A percentile compares a stretch with the other conserved stretches of the same genome.
Conservation (phyloP, 495 filamentous ascomycete species). For the Clohesyomyces aquaticus region DNA sequence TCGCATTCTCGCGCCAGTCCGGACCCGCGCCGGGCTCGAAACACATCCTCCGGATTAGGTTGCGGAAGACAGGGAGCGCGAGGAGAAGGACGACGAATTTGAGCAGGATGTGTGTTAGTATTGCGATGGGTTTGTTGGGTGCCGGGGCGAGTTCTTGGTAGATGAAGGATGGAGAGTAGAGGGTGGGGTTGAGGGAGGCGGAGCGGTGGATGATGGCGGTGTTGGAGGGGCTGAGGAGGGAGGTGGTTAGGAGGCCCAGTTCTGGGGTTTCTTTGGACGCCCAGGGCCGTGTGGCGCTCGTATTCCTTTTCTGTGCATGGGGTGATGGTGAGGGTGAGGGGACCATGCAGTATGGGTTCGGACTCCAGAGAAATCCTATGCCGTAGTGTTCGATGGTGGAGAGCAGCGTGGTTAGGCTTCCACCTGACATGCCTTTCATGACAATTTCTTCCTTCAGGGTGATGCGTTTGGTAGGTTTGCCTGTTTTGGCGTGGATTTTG, state of each 20-base stretch:
- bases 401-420: constrained; percentile 7
- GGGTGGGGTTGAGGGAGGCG: constrained; percentile 63
- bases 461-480: constrained; percentile 2
- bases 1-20: constrained; percentile 52
- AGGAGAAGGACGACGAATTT: constrained; percentile 56
- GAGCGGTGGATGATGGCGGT: constrained; percentile 68
- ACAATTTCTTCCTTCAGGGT: background rate
- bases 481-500: constrained; percentile 59
- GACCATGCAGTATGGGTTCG: constrained; percentile 1
- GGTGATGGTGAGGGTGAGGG: background rate
- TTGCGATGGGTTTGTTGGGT: constrained; percentile 58
- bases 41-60: constrained; percentile 54
- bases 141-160: constrained; percentile 67
- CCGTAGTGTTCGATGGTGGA: constrained; percentile 2
- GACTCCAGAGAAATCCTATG: constrained; percentile 4
- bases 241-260: constrained; percentile 68
- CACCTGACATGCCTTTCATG: constrained; percentile 15
- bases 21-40: constrained; percentile 69
- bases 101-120: constrained; percentile 59
- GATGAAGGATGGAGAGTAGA: constrained; percentile 71
- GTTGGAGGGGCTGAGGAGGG: constrained; percentile 59
- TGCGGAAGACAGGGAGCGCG: constrained; percentile 56
- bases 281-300: background rate
- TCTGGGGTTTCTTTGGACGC: constrained; percentile 62
- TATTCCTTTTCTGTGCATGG: constrained; percentile 46